These are phyloP conservation scores for Suillus tomentosus DNA, from an alignment of 768 basidiomycete species.

Conservation along the genomic window DNA sequence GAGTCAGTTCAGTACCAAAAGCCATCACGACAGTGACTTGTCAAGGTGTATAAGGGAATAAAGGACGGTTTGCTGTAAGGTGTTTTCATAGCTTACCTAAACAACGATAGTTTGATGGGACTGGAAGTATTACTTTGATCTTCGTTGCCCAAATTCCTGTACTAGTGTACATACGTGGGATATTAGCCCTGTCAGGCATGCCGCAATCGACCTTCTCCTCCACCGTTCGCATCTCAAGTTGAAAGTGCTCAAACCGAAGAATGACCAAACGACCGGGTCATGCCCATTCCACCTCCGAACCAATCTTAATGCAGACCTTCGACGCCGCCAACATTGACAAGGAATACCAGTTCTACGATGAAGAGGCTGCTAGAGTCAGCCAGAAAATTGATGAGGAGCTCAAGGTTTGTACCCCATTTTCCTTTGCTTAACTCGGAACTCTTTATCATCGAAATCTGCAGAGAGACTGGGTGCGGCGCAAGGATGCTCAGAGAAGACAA, in stretches of 20 bases:
- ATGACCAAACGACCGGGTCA: slow-evolving; percentile 35
- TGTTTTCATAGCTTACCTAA: slow-evolving; percentile 3
- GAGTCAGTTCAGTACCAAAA: neutral
- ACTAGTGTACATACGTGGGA: slow-evolving; percentile 37
- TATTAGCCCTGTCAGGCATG: slow-evolving; percentile 31
- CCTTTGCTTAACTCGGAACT: neutral
- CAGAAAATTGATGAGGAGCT: slow-evolving; percentile 59
- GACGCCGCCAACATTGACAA: slow-evolving; percentile 28
- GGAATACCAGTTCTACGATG: slow-evolving; percentile 40
- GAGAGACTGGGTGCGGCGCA: slow-evolving; percentile 51
- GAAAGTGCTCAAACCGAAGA: slow-evolving; percentile 17
- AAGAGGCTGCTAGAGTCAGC: slow-evolving; percentile 48
- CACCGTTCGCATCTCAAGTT: slow-evolving; percentile 20
- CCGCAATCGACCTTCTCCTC: slow-evolving; percentile 30
- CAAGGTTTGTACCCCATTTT: slow-evolving; percentile 38
- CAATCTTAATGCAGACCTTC: slow-evolving; percentile 33
- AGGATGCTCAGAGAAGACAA: slow-evolving; percentile 46
- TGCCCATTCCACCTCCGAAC: slow-evolving; percentile 32
- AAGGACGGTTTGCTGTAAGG: neutral
- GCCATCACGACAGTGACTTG: neutral
- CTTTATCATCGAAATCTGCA: slow-evolving; percentile 24
- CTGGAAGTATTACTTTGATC: slow-evolving; percentile 29
- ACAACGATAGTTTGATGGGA: slow-evolving; percentile 29
- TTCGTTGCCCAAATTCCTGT: slow-evolving; percentile 30
- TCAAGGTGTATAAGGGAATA: slow-evolving; percentile 7